phyloP scores from a whole-genome alignment of 345 rosid species.

The Syzygium jambos region DNA sequence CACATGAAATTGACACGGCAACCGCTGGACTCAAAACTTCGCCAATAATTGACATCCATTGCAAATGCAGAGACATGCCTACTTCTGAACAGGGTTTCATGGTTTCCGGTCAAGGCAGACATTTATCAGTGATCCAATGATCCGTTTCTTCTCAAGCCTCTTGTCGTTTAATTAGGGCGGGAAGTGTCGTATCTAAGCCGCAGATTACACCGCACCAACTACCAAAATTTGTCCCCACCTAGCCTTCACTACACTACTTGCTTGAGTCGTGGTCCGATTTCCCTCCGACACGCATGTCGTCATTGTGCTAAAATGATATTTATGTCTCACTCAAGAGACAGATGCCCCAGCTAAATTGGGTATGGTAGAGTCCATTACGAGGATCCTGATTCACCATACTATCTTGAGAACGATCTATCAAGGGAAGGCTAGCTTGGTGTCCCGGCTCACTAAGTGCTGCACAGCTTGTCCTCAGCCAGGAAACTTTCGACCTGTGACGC shows the following conservation, averaged over 20 bases:
- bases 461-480: not conserved
- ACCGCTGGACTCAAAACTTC: not conserved
- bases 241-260: not conserved
- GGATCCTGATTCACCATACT: not conserved
- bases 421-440: not conserved
- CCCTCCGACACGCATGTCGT: not conserved
- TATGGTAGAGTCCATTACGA: not conserved
- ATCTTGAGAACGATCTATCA: not conserved
- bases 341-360: not conserved
- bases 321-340: not conserved
- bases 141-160: not conserved
- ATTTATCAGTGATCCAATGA: not conserved
- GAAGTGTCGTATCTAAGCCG: not conserved
- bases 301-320: not conserved
- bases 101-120: not conserved
- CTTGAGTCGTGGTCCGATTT: not conserved
- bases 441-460: not conserved
- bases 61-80: not conserved
- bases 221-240: not conserved
- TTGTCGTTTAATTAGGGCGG: not conserved
- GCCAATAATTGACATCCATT: not conserved
- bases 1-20: not conserved
- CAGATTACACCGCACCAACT: not conserved
- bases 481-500: not conserved
- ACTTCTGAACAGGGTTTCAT: not conserved